Evolutionary conservation across 139 green algal species (phyloP).

Genomic region (Chlorella sorokiniana): DNA sequence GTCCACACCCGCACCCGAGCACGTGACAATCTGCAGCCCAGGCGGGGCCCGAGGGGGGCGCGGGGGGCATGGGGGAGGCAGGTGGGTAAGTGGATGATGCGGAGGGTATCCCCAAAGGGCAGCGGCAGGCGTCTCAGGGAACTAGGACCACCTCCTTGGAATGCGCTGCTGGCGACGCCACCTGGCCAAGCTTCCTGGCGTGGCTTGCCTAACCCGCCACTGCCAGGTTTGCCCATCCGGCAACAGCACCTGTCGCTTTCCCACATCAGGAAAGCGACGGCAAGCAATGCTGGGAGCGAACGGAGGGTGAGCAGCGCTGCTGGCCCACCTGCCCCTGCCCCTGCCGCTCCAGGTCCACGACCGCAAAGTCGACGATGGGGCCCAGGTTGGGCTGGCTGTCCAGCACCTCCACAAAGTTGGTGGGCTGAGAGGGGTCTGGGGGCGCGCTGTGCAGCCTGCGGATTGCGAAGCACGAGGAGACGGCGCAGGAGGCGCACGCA

Average conservation of each 20-base stretch:
- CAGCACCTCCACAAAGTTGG: conserved; percentile 78
- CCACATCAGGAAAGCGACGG: too few relatives aligned
- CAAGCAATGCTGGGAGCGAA: too few relatives aligned
- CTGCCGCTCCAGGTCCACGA: conserved; percentile 95
- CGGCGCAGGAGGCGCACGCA: not conserved
- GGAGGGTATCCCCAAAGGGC: too few relatives aligned
- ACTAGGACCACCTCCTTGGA: too few relatives aligned
- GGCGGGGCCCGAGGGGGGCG: too few relatives aligned
- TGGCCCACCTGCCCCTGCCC: conserved; percentile 84
- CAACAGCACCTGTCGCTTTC: too few relatives aligned
- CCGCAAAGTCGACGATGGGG: conserved; percentile 94
- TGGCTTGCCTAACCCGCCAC: too few relatives aligned
- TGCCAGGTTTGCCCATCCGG: too few relatives aligned
- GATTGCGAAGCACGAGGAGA: not conserved
- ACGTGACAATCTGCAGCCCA: conserved; percentile 83
- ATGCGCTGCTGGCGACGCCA: too few relatives aligned
- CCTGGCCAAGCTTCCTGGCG: too few relatives aligned
- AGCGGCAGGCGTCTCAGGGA: too few relatives aligned
- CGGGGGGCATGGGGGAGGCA: not conserved
- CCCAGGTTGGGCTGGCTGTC: conserved; percentile 91
- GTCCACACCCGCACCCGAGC: conserved; percentile 73
- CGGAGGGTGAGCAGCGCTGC: too few relatives aligned
- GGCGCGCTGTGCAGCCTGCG: conserved; percentile 37
- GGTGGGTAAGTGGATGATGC: not conserved
- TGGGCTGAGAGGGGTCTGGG: conserved; percentile 37